Base-by-base conservation (phyloP, 2,329 filamentous ascomycete species). In the Dactylella cylindrospora region DNA sequence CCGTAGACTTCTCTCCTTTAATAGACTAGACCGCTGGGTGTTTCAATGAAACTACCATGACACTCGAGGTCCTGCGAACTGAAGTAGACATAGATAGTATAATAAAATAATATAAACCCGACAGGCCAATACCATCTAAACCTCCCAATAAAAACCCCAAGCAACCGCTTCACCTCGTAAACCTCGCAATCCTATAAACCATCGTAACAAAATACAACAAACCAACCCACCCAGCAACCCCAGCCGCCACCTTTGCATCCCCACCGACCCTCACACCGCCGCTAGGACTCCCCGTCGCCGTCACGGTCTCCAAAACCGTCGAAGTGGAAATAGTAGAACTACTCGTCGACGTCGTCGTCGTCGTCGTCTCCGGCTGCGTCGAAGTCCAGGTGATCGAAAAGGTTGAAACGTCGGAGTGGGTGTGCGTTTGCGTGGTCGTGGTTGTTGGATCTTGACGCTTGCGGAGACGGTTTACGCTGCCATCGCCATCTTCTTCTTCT, bases 301-400 rank as follows among this genome's bases (percentile, higher is more conserved):
- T 50, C 3, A 49, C 47, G 19, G 57, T 62, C 15, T 40, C 29
- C 12, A 54, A 6, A 5, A 26, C 43, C 17, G 49, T 62, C 6
- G 57, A 62, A 12, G 43, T 62, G 6, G 57, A 49, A 26, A 62
- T 26, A 4, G 44, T 62, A 19, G 22, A 54, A 12, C 49, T 62
- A 9, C 29, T 31, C 10, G 39, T 54, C 7, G 41, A 35, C 8
- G 55, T 61, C 2, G 23, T 19, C 26, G 55, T 61, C 13, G 20
- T 8, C 13, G 55, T 61, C 5, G 36, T 10, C 23, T 41, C 20
- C 2, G 43, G 28, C 9, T 53, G 41, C 6, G 55, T 61, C 3
- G 55, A 53, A 10, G 35, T 36, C 9, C 36, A 47, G 9, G 36
- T 26, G 22, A 33, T 8, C 2, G 53, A 51, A n/a, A 15, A 39